Percentiles rank a stretch among this genome's conserved stretches.
These are phyloP conservation scores for Aspergillus intermedius DNA, from an alignment of 2,329 filamentous ascomycete genomes.

Conservation along the genomic window DNA sequence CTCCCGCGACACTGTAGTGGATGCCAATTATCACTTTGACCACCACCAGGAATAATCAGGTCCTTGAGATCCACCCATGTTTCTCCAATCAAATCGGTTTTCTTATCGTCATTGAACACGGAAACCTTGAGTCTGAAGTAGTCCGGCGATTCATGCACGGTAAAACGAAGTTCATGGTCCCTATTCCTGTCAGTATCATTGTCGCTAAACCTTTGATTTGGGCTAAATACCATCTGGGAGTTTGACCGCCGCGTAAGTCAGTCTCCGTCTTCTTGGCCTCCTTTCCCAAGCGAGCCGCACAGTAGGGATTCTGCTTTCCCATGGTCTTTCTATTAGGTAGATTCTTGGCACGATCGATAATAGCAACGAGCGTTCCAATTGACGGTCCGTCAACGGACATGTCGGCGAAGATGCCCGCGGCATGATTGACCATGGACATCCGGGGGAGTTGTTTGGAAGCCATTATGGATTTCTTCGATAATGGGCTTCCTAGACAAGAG, in stretches of 20 bases:
- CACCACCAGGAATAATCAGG: constrained; percentile 77
- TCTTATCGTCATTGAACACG: constrained; percentile 97
- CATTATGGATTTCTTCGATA: not conserved
- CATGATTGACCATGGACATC: constrained; percentile 62
- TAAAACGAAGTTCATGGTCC: constrained; percentile 96
- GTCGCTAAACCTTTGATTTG: not conserved
- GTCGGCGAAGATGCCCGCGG: constrained; percentile 88
- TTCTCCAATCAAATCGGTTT: constrained; percentile 92
- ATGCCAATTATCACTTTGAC: constrained; percentile 94
- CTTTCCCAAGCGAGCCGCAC: constrained; percentile 85
- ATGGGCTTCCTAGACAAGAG: not conserved
- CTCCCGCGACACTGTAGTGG: constrained; percentile 80
- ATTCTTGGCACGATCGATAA: constrained; percentile 94
- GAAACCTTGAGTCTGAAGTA: constrained; percentile 95
- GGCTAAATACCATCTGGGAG: constrained; percentile 73
- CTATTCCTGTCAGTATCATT: constrained; percentile 43
- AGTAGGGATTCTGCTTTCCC: constrained; percentile 97
- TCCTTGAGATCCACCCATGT: constrained; percentile 77
- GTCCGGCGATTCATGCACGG: constrained; percentile 90
- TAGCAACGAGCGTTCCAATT: constrained; percentile 85
- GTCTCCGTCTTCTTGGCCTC: constrained; percentile 96
- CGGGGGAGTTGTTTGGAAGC: constrained; percentile 46
- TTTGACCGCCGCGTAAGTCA: constrained; percentile 89
- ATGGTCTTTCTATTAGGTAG: constrained; percentile 94
- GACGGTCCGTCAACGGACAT: constrained; percentile 87